Conservation (phyloP, 805 yeast species). For the Candida silvatica region DNA sequence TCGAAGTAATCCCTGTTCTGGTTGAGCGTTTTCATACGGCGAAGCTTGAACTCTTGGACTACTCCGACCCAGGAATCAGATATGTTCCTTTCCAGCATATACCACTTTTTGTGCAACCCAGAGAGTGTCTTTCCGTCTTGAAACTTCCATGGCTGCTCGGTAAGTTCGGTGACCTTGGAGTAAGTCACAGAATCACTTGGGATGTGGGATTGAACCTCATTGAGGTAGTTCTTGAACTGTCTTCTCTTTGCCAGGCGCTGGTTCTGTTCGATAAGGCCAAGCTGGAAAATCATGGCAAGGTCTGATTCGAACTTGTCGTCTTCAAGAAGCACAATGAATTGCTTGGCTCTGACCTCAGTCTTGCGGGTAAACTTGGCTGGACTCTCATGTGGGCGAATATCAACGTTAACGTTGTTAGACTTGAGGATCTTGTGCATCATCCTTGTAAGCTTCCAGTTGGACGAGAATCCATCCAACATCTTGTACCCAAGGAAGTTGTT, state of each 20-base stretch:
- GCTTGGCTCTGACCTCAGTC: conserved; percentile 26
- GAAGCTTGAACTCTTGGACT: conserved; percentile 37
- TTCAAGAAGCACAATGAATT: conserved; percentile 41
- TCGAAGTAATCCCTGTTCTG: conserved; percentile 32
- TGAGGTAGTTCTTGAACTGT: conserved; percentile 9
- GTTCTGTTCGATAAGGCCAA: conserved; percentile 51
- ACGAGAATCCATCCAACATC: conserved; percentile 71
- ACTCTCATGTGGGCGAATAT: neutral
- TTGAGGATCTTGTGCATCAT: conserved; percentile 48
- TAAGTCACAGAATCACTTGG: neutral
- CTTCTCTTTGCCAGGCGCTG: conserved; percentile 33
- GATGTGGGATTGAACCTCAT: neutral
- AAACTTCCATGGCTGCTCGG: conserved; percentile 1
- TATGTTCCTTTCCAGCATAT: conserved; percentile 22
- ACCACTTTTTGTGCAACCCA: conserved; percentile 9
- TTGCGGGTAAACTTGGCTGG: neutral
- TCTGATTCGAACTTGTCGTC: conserved; percentile 62
- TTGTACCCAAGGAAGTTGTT: conserved; percentile 66
- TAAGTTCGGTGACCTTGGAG: conserved; percentile 1
- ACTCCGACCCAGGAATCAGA: conserved; percentile 61
- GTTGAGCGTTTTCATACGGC: conserved; percentile 30
- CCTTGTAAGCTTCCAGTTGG: conserved; percentile 54
- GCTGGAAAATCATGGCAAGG: conserved; percentile 45
- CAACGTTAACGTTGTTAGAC: conserved; percentile 19
- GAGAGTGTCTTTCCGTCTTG: neutral